Conservation (phyloP, 2,329 filamentous ascomycete species). For the Didymella pinodella region DNA sequence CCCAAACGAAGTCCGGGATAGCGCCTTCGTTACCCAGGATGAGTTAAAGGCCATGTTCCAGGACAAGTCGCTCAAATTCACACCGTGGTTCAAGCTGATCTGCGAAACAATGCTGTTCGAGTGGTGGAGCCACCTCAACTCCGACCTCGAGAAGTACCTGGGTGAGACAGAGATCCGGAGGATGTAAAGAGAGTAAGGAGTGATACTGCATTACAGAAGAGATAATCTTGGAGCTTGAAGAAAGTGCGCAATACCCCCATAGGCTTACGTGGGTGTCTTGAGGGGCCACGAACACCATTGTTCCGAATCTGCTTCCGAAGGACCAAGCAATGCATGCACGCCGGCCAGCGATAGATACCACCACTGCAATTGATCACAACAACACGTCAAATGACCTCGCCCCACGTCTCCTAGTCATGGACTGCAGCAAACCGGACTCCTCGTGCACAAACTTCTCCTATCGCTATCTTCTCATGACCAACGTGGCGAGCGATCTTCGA, state of each 20-base stretch:
- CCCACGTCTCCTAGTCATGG: conserved; percentile 38
- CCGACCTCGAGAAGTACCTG: conserved; percentile 82
- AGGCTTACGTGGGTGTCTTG: conserved; percentile 13
- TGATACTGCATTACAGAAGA: conserved; percentile 63
- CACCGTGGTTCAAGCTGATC: conserved; percentile 99
- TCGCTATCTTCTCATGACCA: conserved; percentile 30
- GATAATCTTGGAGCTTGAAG: conserved; percentile 80
- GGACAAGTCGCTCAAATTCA: conserved; percentile 83
- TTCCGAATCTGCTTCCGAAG: conserved; percentile 27
- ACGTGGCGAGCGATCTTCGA: conserved; percentile 25
- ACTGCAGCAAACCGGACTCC: conserved; percentile 20
- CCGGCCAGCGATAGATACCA: conserved; percentile 41
- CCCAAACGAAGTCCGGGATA: conserved; percentile 87
- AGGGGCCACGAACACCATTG: conserved; percentile 16
- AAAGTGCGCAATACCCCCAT: conserved; percentile 18
- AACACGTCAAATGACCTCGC: conserved; percentile 34
- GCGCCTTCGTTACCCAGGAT: conserved; percentile 81
- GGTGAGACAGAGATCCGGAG: conserved; percentile 87
- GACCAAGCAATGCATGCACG: conserved; percentile 36
- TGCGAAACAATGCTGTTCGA: conserved; percentile 97
- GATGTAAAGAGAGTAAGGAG: conserved; percentile 63
- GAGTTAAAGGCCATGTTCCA: conserved; percentile 86
- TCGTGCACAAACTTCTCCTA: conserved; percentile 29
- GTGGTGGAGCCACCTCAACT: conserved; percentile 91
- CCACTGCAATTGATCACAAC: conserved; percentile 29